These are phyloP conservation scores for Cryptosporidium bovis DNA, from an alignment of 169 alveolate genomes.

Conservation along the genomic window DNA sequence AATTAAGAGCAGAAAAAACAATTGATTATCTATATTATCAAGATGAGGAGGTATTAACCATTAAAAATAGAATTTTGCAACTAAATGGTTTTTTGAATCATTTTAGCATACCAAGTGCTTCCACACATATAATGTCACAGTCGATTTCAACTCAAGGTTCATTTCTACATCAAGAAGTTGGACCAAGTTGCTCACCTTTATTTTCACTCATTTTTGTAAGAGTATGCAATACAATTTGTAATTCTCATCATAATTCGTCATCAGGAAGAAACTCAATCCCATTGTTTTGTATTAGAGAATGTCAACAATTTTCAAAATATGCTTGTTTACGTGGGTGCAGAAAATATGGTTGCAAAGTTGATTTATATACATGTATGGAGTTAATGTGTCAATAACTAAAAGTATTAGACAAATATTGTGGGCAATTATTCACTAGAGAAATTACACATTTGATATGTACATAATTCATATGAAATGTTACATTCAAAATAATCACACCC, in stretches of 20 bases:
- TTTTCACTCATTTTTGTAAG: conserved; percentile 50
- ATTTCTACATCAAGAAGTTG: conserved; percentile 6
- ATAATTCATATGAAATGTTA: conserved; percentile 24
- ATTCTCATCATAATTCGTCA: conserved; percentile 54
- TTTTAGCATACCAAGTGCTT: conserved; percentile 14
- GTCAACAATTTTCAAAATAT: conserved; percentile 50
- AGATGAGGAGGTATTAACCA: neutral
- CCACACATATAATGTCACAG: conserved; percentile 21
- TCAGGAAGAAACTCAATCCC: conserved; percentile 55
- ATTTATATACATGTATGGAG: conserved; percentile 59
- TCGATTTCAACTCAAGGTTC: conserved; percentile 50
- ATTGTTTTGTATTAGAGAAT: conserved; percentile 50
- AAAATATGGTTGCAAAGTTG: conserved; percentile 45
- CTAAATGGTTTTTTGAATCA: conserved; percentile 37
- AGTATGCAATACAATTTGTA: conserved; percentile 61
- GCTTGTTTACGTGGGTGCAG: conserved; percentile 72
- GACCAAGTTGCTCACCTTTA: conserved; percentile 59
- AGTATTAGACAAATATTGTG: too few relatives aligned
- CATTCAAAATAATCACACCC: conserved; percentile 32
- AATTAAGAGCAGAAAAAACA: neutral
- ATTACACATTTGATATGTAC: conserved; percentile 68
- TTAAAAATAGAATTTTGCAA: conserved; percentile 16
- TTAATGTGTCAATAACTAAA: conserved; percentile 42
- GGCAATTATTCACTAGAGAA: neutral
- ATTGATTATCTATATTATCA: neutral